These are phyloP conservation scores for Thuja plicata DNA, from an alignment of 83 land plant species.

Conservation along the genomic window DNA sequence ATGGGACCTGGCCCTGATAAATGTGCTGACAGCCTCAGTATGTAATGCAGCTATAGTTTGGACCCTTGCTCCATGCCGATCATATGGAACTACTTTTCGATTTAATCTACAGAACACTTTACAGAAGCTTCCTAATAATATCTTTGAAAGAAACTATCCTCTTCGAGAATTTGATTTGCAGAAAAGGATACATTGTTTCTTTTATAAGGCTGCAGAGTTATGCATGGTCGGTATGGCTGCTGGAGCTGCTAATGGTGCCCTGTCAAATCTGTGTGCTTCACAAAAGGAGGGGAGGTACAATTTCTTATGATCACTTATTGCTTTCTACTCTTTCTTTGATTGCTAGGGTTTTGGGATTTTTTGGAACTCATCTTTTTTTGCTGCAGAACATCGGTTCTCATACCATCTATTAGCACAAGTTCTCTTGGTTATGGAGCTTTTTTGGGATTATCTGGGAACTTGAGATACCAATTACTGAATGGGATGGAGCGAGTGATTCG, in stretches of 20 bases:
- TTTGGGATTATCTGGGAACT: constrained; percentile 80
- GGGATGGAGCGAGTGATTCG: constrained; percentile 78
- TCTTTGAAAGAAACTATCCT: constrained; percentile 90
- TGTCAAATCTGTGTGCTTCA: constrained; percentile 52
- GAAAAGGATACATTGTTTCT: constrained; percentile 76
- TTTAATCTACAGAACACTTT: constrained; percentile 85
- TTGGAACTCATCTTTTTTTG: neutral
- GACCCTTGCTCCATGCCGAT: constrained; percentile 96
- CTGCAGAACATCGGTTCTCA: constrained; percentile 62
- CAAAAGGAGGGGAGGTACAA: constrained; percentile 55
- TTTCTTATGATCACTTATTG: neutral
- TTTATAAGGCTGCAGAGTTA: constrained; percentile 83
- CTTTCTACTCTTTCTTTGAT: neutral
- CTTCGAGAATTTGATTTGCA: constrained; percentile 81
- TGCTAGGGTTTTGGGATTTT: neutral
- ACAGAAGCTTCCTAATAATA: constrained; percentile 94
- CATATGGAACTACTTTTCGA: constrained; percentile 86
- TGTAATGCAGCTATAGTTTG: constrained; percentile 89
- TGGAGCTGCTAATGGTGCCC: constrained; percentile 76
- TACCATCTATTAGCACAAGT: constrained; percentile 67
- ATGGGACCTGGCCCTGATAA: constrained; percentile 88
- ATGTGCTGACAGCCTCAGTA: constrained; percentile 75
- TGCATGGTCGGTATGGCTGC: constrained; percentile 67
- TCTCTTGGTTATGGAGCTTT: constrained; percentile 94
- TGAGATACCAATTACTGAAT: constrained; percentile 78